A percentile compares a stretch with the other conserved stretches of the same genome.
Conservation (phyloP, 495 filamentous ascomycete genomes). For the Trichoderma erinaceum region DNA sequence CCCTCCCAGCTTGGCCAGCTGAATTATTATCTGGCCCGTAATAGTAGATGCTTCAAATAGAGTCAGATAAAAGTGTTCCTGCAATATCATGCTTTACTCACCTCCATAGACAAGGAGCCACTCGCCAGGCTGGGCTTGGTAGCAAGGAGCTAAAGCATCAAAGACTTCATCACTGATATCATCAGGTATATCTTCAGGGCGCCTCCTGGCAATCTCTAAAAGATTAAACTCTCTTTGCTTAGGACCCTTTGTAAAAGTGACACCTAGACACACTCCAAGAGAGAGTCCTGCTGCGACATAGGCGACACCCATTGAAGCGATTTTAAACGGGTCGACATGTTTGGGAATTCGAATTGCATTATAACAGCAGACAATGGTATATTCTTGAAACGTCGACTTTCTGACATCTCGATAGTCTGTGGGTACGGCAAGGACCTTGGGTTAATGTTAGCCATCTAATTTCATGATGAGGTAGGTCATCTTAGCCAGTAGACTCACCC, state of each 20-base stretch:
- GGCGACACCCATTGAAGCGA: conserved; percentile 57
- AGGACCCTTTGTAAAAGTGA: conserved; percentile 1
- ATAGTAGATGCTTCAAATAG: conserved; percentile 44
- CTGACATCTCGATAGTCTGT: conserved; percentile 67
- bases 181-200: conserved; percentile 1
- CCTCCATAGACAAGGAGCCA: conserved; percentile 61
- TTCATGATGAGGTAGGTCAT: neutral
- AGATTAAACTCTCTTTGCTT: neutral
- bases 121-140: conserved; percentile 42
- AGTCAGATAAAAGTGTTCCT: neutral
- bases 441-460: neutral
- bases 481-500: neutral
- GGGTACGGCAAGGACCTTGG: conserved; percentile 51
- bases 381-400: conserved; percentile 65
- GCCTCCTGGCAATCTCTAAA: conserved; percentile 3
- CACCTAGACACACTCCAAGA: conserved; percentile 46
- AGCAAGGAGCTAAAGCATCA: neutral
- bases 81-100: conserved; percentile 23
- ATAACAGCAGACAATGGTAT: conserved; percentile 55
- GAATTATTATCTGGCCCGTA: conserved; percentile 46
- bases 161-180: neutral
- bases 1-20: conserved; percentile 50
- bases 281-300: conserved; percentile 55
- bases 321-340: conserved; percentile 40
- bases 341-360: conserved; percentile 56